phyloP scores from a whole-genome alignment of 805 yeast genomes.

The Wickerhamiella brachini region DNA sequence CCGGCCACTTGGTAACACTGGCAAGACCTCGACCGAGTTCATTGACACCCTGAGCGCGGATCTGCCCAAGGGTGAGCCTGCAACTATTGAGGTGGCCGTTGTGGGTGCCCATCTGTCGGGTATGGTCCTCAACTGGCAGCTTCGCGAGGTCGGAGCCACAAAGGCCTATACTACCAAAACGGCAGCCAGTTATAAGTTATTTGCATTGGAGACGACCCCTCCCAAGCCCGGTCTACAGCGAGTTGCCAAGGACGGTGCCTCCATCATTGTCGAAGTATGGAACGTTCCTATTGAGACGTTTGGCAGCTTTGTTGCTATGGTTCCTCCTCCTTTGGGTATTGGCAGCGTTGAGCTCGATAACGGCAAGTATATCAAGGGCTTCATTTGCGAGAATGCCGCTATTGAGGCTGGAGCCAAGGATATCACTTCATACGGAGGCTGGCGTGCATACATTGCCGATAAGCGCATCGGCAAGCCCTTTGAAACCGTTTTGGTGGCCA shows the following conservation, averaged over 20 bases:
- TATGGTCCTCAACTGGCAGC: slow-evolving; percentile 86
- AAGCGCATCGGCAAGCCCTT: slow-evolving; percentile 45
- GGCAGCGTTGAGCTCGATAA: slow-evolving; percentile 75
- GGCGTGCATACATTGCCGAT: slow-evolving; percentile 45
- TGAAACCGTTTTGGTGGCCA: slow-evolving; percentile 79
- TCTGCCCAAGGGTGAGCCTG: slow-evolving; percentile 15
- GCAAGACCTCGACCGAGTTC: slow-evolving; percentile 32
- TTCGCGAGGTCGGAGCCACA: slow-evolving; percentile 67
- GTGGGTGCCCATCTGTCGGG: slow-evolving; percentile 94
- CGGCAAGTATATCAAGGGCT: slow-evolving; percentile 82
- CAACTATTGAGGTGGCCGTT: slow-evolving; percentile 63
- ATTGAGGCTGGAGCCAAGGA: slow-evolving; percentile 53
- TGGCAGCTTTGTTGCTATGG: slow-evolving; percentile 75
- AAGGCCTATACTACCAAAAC: slow-evolving; percentile 56
- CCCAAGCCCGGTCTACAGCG: slow-evolving; percentile 89
- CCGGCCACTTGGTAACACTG: slow-evolving; percentile 46
- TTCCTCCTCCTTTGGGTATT: slow-evolving; percentile 90
- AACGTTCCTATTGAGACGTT: slow-evolving; percentile 64
- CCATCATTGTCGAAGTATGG: slow-evolving; percentile 67
- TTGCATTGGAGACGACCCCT: slow-evolving; percentile 59
- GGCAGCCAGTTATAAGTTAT: slow-evolving; percentile 55
- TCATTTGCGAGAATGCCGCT: slow-evolving; percentile 76
- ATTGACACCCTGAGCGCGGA: slow-evolving; percentile 6
- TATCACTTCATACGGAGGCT: slow-evolving; percentile 79
- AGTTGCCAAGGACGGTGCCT: slow-evolving; percentile 28